These are phyloP conservation scores for Tetrahymena borealis DNA, from an alignment of 73 alveolate species.

Conservation along the genomic window DNA sequence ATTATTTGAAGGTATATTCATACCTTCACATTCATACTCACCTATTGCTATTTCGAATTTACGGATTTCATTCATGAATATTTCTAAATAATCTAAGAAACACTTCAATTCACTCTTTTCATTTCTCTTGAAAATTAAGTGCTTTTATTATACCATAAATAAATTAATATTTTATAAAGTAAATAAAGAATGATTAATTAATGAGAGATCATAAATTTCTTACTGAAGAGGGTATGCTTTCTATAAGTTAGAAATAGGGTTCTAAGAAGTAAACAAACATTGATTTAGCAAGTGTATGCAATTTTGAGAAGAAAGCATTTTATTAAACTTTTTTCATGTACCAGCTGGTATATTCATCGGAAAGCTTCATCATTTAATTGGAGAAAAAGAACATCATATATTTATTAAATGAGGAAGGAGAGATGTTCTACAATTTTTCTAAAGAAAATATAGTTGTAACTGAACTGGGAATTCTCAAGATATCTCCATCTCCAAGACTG, in stretches of 20 bases:
- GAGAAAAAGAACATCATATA: background rate
- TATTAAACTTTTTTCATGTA: background rate
- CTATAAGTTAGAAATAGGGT: background rate
- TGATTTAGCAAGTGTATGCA: background rate
- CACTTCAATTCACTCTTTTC: background rate
- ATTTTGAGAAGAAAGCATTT: background rate
- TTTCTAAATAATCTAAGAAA: background rate
- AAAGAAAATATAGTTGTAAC: background rate
- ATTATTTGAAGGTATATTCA: background rate
- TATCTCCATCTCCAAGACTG: background rate
- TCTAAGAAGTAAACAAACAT: background rate
- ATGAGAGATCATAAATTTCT: background rate
- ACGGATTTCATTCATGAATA: background rate
- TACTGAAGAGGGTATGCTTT: background rate
- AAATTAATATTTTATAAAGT: no score
- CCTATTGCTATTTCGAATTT: background rate
- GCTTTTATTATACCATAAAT: no score
- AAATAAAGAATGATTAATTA: no score
- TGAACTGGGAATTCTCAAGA: background rate
- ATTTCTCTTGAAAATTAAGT: background rate
- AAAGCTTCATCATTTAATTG: background rate
- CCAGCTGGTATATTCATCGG: background rate
- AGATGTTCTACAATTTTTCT: background rate
- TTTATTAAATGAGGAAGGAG: background rate
- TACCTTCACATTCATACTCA: background rate